Conservation (phyloP, 1,139 yeast genomes). For the Sporopachydermia cereana region DNA sequence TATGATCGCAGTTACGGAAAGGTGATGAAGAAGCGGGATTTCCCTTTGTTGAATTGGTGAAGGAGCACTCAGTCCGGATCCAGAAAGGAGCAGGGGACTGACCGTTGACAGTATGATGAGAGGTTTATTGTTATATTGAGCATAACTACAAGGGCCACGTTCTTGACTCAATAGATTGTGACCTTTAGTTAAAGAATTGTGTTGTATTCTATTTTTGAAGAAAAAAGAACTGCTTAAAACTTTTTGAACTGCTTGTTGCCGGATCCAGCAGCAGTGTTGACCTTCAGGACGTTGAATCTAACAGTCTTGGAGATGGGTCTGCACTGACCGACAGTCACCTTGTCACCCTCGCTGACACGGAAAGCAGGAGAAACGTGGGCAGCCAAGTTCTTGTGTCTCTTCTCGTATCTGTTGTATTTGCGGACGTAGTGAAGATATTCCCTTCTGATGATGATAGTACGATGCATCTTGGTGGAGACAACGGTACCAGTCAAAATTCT, state of each 20-base stretch:
- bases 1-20: too few relatives aligned
- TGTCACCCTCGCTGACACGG: conserved; percentile 99
- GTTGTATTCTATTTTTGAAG: too few relatives aligned
- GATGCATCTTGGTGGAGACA: conserved; percentile 99
- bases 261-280: conserved; percentile 77
- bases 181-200: too few relatives aligned
- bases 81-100: too few relatives aligned
- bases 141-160: not conserved
- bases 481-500: conserved; percentile 97
- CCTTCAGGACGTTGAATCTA: conserved; percentile 98
- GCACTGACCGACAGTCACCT: conserved; percentile 99
- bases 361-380: conserved; percentile 99
- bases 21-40: too few relatives aligned
- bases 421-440: conserved; percentile 99
- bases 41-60: too few relatives aligned
- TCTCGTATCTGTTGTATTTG: conserved; percentile 99
- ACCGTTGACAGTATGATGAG: too few relatives aligned
- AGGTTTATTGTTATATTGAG: too few relatives aligned
- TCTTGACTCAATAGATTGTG: too few relatives aligned
- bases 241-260: conserved; percentile 84
- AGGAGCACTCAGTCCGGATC: too few relatives aligned
- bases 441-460: conserved; percentile 99
- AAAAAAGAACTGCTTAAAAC: conserved; percentile 67
- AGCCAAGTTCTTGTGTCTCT: conserved; percentile 99
- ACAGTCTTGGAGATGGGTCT: conserved; percentile 99